Evolutionary conservation across 192 early-diverging fungal species (phyloP).

Genomic region (Chytriomyces sp.): DNA sequence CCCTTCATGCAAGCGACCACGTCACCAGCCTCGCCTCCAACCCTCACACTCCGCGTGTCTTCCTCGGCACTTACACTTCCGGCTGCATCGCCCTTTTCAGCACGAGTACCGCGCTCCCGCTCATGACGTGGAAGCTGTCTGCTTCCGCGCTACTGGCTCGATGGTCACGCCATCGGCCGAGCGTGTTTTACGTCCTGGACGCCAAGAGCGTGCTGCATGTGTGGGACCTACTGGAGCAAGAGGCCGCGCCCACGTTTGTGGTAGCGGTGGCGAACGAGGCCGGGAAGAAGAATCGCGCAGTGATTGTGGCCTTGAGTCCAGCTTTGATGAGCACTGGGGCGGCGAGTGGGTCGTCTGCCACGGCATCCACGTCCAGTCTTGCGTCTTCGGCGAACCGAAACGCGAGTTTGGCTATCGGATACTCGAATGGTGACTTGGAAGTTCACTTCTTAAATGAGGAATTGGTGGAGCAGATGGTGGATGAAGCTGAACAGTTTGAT

Average conservation of each 20-base stretch:
- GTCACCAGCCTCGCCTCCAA: slow-evolving; percentile 33
- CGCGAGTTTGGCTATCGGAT: slow-evolving; percentile 38
- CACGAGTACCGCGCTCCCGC: neutral
- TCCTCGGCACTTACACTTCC: slow-evolving; percentile 47
- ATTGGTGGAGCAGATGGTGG: slow-evolving; percentile 42
- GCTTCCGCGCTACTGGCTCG: slow-evolving; percentile 11
- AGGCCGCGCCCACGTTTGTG: slow-evolving; percentile 29
- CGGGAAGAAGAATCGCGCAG: neutral
- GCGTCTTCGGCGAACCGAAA: slow-evolving; percentile 19
- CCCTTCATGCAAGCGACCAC: slow-evolving; percentile 11
- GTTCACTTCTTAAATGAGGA: slow-evolving; percentile 35
- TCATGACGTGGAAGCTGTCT: slow-evolving; percentile 36
- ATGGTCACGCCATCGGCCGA: slow-evolving; percentile 54
- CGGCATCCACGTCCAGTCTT: slow-evolving; percentile 22
- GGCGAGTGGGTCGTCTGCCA: slow-evolving; percentile 1
- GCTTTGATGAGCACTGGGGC: slow-evolving; percentile 3
- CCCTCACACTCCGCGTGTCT: slow-evolving; percentile 28
- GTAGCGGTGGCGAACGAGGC: slow-evolving; percentile 4
- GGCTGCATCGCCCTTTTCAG: slow-evolving; percentile 44
- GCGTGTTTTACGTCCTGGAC: slow-evolving; percentile 51
- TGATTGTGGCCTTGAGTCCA: slow-evolving; percentile 4
- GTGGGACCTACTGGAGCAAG: slow-evolving; percentile 49
- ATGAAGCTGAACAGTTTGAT: slow-evolving; percentile 37
- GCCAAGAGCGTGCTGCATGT: slow-evolving; percentile 29
- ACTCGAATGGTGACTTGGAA: slow-evolving; percentile 37